These are phyloP conservation scores for Keithomyces neogunnii DNA, from an alignment of 2,329 filamentous ascomycete genomes.

Conservation along the genomic window DNA sequence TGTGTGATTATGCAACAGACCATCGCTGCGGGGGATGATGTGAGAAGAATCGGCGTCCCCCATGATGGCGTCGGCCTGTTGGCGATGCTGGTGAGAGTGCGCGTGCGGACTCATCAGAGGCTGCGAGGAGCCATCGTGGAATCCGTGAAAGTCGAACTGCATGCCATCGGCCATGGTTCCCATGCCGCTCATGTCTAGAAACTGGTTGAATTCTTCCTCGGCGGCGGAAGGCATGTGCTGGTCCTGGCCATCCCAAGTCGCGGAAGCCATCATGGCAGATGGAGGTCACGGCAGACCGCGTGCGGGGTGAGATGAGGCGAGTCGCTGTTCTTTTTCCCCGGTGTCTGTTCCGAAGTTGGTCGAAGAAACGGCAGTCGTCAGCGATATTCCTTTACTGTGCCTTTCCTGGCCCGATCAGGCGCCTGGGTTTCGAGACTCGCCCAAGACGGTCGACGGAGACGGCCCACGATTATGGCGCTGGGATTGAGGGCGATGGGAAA, in stretches of 20 bases:
- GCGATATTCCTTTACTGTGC: too few species aligned
- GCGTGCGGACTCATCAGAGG: conserved; percentile 21
- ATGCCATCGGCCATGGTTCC: conserved; percentile 43
- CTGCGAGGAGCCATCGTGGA: conserved; percentile 32
- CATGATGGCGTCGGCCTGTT: conserved; percentile 28
- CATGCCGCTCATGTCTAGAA: conserved; percentile 52
- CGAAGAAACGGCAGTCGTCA: neutral
- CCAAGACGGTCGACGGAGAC: too few species aligned
- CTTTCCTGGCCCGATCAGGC: too few species aligned
- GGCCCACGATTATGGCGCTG: too few species aligned
- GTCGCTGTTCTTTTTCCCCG: neutral
- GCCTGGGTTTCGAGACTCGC: too few species aligned
- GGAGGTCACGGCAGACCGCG: neutral
- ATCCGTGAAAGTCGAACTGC: conserved; percentile 53
- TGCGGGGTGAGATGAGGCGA: neutral
- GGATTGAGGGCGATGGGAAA: too few species aligned
- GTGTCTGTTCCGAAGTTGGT: neutral
- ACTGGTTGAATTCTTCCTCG: conserved; percentile 58
- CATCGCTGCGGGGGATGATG: conserved; percentile 21
- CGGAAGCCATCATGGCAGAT: conserved; percentile 40
- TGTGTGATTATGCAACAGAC: conserved; percentile 36
- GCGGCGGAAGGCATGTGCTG: conserved; percentile 39
- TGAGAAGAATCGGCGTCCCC: conserved; percentile 20
- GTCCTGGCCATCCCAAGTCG: conserved; percentile 48
- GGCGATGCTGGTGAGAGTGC: conserved; percentile 13